Evolutionary conservation across 441 rosid genomes (phyloP).

Genomic region (Erodium texanum): DNA sequence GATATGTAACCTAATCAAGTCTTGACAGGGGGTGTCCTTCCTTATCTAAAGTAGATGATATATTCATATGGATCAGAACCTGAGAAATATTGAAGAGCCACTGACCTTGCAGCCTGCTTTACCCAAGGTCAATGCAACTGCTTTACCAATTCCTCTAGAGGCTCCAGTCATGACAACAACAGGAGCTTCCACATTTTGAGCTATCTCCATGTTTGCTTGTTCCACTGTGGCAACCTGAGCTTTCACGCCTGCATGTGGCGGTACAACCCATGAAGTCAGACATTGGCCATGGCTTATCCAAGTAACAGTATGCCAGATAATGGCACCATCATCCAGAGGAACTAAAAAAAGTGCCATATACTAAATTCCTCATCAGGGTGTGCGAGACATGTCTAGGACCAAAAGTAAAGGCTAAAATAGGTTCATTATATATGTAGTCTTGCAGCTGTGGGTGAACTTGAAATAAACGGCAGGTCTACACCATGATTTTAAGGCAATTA

Average conservation of each 20-base stretch:
- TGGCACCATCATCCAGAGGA: background rate
- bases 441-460: too few species aligned
- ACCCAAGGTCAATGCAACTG: constrained; percentile 74
- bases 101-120: constrained; percentile 89
- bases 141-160: constrained; percentile 92
- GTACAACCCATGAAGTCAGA: background rate
- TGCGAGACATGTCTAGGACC: background rate
- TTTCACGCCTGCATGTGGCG: constrained; percentile 33
- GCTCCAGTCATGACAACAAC: constrained; percentile 89
- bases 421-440: too few species aligned
- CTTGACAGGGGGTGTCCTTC: background rate
- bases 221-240: constrained; percentile 56
- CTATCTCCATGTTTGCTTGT: constrained; percentile 32
- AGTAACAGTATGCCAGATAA: background rate
- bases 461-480: too few species aligned
- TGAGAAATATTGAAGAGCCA: background rate
- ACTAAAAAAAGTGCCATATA: background rate
- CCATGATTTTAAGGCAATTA: too few species aligned
- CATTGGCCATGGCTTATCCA: background rate
- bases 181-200: constrained; percentile 55
- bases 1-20: background rate
- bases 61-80: background rate
- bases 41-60: background rate
- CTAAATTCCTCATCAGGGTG: background rate
- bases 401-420: background rate